These are phyloP conservation scores for Saturnispora galanensis DNA, from an alignment of 805 yeast genomes.

Conservation along the genomic window DNA sequence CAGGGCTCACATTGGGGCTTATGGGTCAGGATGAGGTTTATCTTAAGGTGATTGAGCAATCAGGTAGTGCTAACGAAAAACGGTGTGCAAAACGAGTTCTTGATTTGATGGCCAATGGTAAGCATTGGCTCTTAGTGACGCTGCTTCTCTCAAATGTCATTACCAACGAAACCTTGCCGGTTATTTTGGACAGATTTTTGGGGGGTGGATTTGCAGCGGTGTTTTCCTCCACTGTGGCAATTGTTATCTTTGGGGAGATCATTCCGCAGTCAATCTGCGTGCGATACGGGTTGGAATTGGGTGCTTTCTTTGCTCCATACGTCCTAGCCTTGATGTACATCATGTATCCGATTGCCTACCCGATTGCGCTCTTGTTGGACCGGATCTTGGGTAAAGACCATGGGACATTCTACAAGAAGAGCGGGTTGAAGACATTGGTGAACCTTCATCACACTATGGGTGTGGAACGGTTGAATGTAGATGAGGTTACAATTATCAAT, in stretches of 20 bases:
- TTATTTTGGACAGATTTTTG: constrained; percentile 80
- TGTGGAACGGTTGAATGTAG: constrained; percentile 83
- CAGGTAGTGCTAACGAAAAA: constrained; percentile 71
- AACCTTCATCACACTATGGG: constrained; percentile 93
- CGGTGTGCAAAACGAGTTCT: constrained; percentile 65
- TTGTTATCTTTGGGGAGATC: constrained; percentile 91
- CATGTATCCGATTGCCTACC: constrained; percentile 89
- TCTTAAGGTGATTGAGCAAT: constrained; percentile 75
- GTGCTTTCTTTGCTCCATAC: constrained; percentile 84
- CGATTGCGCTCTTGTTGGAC: constrained; percentile 75
- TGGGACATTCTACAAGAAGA: constrained; percentile 87
- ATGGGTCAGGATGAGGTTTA: constrained; percentile 99
- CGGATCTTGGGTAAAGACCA: constrained; percentile 86
- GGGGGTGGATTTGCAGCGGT: constrained; percentile 99
- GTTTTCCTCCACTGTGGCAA: constrained; percentile 82
- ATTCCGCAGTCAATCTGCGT: constrained; percentile 94
- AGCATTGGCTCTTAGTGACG: constrained; percentile 95
- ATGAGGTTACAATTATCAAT: constrained; percentile 90
- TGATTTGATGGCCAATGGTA: constrained; percentile 64
- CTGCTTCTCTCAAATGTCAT: constrained; percentile 76
- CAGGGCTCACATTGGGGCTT: constrained; percentile 85
- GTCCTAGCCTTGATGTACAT: constrained; percentile 76
- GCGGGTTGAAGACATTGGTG: constrained; percentile 88
- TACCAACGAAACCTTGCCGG: constrained; percentile 90
- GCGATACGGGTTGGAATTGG: constrained; percentile 83